Percentiles rank a stretch among this genome's conserved stretches.
Evolutionary conservation across 176 grass and related monocot species (phyloP).

Genomic region (Carex scoparia): DNA sequence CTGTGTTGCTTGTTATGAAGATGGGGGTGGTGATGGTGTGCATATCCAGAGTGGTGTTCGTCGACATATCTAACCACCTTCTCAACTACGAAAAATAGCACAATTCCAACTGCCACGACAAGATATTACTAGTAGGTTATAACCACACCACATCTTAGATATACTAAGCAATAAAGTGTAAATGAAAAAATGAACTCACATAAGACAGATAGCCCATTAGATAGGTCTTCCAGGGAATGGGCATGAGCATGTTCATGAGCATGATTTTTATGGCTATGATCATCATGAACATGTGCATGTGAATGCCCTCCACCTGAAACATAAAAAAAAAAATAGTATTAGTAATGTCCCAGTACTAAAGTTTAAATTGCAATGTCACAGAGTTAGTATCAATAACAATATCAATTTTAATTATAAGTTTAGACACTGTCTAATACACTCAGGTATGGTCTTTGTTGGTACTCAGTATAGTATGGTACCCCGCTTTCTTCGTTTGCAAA

Average conservation of each 20-base stretch:
- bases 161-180: not conserved
- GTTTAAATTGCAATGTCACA: not conserved
- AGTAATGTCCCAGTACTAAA: constrained; percentile 1
- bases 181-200: constrained; percentile 54
- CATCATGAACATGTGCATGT: constrained; percentile 61
- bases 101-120: constrained; percentile 75
- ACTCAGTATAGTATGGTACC: not conserved
- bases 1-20: constrained; percentile 44
- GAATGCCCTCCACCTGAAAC: constrained; percentile 70
- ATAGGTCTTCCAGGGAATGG: constrained; percentile 95
- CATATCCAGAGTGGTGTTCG: constrained; percentile 46
- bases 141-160: not conserved
- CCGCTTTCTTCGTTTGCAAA: not conserved
- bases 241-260: constrained; percentile 50
- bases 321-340: constrained; percentile 18
- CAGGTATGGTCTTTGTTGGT: not conserved
- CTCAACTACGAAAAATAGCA: constrained; percentile 93
- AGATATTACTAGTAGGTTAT: constrained; percentile 3
- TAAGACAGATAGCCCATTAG: constrained; percentile 81
- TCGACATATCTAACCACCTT: constrained; percentile 97
- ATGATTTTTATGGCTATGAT: constrained; percentile 65
- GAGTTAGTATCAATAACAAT: not conserved
- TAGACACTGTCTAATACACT: not conserved
- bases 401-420: not conserved
- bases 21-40: constrained; percentile 79